Conservation (phyloP, 73 alveolate genomes). For the Stentor roeselii region DNA sequence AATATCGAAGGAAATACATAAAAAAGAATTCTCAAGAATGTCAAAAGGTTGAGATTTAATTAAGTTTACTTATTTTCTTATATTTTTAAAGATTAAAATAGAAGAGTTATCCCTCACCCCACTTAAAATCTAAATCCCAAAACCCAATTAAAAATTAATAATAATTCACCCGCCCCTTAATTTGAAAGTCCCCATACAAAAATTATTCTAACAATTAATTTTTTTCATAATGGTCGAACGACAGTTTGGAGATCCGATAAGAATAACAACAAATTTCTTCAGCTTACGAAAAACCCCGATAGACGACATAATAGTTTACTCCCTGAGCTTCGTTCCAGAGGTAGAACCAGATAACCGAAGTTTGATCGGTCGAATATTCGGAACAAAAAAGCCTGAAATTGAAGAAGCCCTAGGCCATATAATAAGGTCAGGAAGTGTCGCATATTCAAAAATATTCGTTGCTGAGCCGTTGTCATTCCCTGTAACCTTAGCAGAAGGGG, state of each 20-base stretch:
- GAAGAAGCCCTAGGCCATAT: not conserved
- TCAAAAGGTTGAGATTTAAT: no score
- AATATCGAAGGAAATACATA: not conserved
- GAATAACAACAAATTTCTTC: slow-evolving; percentile 1
- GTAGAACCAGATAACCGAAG: slow-evolving; percentile 14
- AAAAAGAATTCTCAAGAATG: not conserved
- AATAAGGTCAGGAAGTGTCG: not conserved
- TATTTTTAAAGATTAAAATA: no score
- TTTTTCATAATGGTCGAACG: not conserved
- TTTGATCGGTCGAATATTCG: not conserved
- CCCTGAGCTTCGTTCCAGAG: not conserved
- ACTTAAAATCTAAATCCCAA: no score
- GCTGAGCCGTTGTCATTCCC: not conserved
- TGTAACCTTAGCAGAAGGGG: not conserved
- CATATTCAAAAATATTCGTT: not conserved
- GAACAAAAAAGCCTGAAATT: not conserved
- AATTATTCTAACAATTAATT: no score
- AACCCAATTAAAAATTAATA: no score
- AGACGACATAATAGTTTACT: not conserved
- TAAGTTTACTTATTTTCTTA: no score
- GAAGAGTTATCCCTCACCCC: no score
- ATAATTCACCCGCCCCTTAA: no score
- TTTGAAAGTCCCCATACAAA: no score
- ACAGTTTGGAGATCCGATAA: not conserved
- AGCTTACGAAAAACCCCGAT: not conserved